Conservation (phyloP, 2,329 filamentous ascomycete species). For the Dothidotthia symphoricarpi region DNA sequence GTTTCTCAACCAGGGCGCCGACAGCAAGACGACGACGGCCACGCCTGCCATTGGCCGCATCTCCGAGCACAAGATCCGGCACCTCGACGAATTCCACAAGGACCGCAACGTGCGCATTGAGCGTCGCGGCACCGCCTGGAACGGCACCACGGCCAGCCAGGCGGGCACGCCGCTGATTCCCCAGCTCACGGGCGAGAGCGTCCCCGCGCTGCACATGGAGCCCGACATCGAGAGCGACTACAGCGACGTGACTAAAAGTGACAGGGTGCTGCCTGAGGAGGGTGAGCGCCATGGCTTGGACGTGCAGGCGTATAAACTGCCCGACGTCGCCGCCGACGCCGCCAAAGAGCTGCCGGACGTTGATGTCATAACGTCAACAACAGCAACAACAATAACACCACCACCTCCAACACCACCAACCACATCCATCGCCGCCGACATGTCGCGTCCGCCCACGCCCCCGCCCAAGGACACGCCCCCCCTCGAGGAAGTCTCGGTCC, state of each 20-base stretch:
- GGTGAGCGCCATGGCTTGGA: conserved; percentile 58
- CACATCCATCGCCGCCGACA: conserved; percentile 50
- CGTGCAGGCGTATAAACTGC: conserved; percentile 70
- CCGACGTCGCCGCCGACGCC: conserved; percentile 58
- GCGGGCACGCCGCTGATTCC: conserved; percentile 31
- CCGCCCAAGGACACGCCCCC: conserved; percentile 51
- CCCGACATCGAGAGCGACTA: conserved; percentile 47
- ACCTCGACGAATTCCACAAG: conserved; percentile 65
- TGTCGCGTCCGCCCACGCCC: conserved; percentile 54
- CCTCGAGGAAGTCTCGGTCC: conserved; percentile 28
- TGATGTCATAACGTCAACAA: too few relatives aligned
- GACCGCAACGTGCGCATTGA: conserved; percentile 57
- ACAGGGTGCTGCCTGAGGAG: conserved; percentile 55
- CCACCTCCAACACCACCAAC: conserved; percentile 9
- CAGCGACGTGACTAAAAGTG: conserved; percentile 54
- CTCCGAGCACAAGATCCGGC: conserved; percentile 66
- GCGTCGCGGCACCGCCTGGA: conserved; percentile 70
- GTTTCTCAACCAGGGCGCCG: conserved; percentile 42
- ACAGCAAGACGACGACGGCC: conserved; percentile 31
- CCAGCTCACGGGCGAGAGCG: conserved; percentile 39
- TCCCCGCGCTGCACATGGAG: conserved; percentile 40
- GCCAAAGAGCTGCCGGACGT: too few relatives aligned
- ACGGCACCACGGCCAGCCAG: conserved; percentile 53
- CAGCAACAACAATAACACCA: too few relatives aligned
- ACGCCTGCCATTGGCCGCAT: conserved; percentile 60